phyloP scores from a whole-genome alignment of 306 rosid genomes.

The Rosa multiflora region DNA sequence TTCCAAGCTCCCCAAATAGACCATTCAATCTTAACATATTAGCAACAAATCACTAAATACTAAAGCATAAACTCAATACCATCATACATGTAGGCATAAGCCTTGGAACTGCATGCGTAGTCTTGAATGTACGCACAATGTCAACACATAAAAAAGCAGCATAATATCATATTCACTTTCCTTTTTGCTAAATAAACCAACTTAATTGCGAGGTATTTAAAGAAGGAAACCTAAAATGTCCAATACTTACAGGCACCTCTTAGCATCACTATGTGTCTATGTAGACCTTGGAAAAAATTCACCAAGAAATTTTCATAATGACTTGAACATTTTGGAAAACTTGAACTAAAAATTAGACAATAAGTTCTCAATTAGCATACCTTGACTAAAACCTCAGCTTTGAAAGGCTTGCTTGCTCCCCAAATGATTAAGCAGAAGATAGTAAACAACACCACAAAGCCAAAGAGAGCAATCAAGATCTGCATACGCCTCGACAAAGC shows the following conservation, averaged over 20 bases:
- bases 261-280: neutral
- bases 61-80: neutral
- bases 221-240: neutral
- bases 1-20: neutral
- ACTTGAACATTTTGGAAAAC: neutral
- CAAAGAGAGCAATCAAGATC: slow-evolving; percentile 57
- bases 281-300: neutral
- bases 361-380: slow-evolving; percentile 31
- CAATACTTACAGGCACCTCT: neutral
- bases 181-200: neutral
- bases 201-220: no score
- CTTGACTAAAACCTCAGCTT: slow-evolving; percentile 60
- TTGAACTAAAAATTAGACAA: neutral
- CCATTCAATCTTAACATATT: neutral
- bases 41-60: neutral
- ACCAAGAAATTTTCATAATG: neutral
- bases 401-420: slow-evolving; percentile 91
- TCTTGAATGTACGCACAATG: neutral
- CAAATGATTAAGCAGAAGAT: slow-evolving; percentile 87
- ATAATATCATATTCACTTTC: neutral
- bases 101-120: neutral
- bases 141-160: neutral
- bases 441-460: slow-evolving; percentile 63
- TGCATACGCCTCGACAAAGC: slow-evolving; percentile 57
- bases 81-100: neutral